Percentiles rank a stretch among this genome's conserved stretches.
phyloP scores from a whole-genome alignment of 1,139 yeast species.

The Pichia sp. region DNA sequence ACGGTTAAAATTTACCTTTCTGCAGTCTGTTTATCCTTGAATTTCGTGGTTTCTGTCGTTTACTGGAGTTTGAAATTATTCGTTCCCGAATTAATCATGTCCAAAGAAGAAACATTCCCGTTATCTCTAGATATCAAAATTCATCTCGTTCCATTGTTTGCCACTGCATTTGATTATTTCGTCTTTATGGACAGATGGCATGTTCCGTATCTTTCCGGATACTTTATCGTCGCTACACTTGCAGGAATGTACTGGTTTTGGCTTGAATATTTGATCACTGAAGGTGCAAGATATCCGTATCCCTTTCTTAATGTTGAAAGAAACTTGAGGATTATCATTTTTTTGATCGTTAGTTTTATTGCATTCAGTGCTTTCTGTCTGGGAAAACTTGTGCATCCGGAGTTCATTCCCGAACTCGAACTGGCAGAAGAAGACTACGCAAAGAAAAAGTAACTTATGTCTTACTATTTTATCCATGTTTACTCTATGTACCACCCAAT shows the following conservation, averaged over 20 bases:
- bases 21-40: constrained; percentile 51
- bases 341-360: constrained; percentile 41
- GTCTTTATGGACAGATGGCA: constrained; percentile 48
- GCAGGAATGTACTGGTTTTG: constrained; percentile 49
- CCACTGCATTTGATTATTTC: constrained; percentile 49
- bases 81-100: constrained; percentile 39
- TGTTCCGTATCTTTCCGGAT: constrained; percentile 36
- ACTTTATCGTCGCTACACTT: constrained; percentile 35
- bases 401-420: constrained; percentile 10
- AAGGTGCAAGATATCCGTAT: constrained; percentile 49
- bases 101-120: constrained; percentile 36
- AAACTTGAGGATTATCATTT: constrained; percentile 42
- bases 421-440: constrained; percentile 8
- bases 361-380: constrained; percentile 34
- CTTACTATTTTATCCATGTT: too few relatives aligned
- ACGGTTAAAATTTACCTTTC: constrained; percentile 37
- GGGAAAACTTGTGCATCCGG: constrained; percentile 21
- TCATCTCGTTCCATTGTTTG: constrained; percentile 53
- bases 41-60: constrained; percentile 51
- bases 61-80: constrained; percentile 64
- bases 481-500: too few relatives aligned
- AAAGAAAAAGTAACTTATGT: not conserved
- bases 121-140: constrained; percentile 48
- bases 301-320: constrained; percentile 54
- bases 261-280: constrained; percentile 46